These are phyloP conservation scores for Arctium minus DNA, from an alignment of 129 eudicot genomes.

Conservation along the genomic window DNA sequence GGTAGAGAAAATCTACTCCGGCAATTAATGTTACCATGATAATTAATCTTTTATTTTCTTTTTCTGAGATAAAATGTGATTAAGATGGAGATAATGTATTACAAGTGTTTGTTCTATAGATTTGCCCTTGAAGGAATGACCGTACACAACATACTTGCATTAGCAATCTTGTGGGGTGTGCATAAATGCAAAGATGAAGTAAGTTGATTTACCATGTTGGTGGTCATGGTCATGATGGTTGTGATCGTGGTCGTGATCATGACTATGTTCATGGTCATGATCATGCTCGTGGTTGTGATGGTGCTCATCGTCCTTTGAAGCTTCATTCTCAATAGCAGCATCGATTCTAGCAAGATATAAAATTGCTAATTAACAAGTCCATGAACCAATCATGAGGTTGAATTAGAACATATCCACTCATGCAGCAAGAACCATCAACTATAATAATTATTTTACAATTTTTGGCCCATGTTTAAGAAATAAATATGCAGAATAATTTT, in stretches of 20 bases:
- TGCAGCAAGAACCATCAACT: neutral
- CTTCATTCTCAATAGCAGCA: conserved; percentile 73
- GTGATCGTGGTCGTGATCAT: conserved; percentile 40
- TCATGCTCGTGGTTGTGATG: conserved; percentile 54
- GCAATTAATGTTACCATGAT: neutral
- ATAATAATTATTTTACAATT: neutral
- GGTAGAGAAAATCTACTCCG: neutral
- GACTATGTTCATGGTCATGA: conserved; percentile 37
- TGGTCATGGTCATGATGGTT: conserved; percentile 58
- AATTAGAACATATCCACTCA: neutral
- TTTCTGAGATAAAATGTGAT: neutral
- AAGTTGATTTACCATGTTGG: conserved; percentile 59
- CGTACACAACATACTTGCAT: neutral
- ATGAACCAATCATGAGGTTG: neutral
- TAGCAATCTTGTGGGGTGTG: neutral
- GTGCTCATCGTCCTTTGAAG: conserved; percentile 67
- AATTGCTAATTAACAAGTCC: conserved; percentile 13
- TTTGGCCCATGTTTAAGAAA: neutral
- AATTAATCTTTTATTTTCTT: neutral
- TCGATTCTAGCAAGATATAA: conserved; percentile 61
- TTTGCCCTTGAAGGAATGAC: neutral
- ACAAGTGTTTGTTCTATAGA: neutral
- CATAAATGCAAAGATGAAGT: neutral
- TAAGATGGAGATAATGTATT: neutral
- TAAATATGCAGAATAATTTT: neutral